phyloP scores from a whole-genome alignment of 2,329 filamentous ascomycete genomes.

The Trichoderma polysporum region DNA sequence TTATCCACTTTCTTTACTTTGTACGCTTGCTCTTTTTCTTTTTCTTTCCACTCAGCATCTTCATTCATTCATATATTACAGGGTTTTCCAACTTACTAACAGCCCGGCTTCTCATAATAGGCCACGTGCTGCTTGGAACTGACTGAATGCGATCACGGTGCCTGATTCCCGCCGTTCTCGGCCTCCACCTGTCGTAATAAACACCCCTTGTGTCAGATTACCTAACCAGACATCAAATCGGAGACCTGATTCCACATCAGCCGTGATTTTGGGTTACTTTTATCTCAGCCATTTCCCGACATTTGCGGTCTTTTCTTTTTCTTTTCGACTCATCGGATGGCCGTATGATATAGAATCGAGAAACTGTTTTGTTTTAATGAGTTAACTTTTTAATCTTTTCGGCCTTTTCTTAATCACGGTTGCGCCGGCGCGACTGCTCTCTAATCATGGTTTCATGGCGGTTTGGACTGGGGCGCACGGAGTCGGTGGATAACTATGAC shows the following conservation, averaged over 20 bases:
- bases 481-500: slow-evolving; percentile 51
- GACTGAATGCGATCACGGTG: slow-evolving; percentile 3
- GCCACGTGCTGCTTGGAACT: slow-evolving; percentile 4
- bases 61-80: neutral
- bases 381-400: neutral
- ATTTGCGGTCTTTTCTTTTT: neutral
- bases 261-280: neutral
- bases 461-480: slow-evolving; percentile 36
- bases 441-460: slow-evolving; percentile 35
- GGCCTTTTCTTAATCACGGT: neutral
- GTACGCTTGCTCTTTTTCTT: neutral
- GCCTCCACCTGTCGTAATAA: neutral
- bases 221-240: slow-evolving; percentile 11
- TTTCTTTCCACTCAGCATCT: neutral
- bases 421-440: slow-evolving; percentile 20
- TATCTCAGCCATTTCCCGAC: neutral
- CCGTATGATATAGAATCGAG: neutral
- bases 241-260: slow-evolving; percentile 18
- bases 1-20: neutral
- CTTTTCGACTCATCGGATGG: neutral
- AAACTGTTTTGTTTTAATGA: neutral
- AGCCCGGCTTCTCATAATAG: neutral
- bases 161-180: slow-evolving; percentile 4
- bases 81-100: neutral
- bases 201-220: slow-evolving; percentile 17